Conservation (phyloP, 2,329 filamentous ascomycete species). For the Monilinia fructicola region DNA sequence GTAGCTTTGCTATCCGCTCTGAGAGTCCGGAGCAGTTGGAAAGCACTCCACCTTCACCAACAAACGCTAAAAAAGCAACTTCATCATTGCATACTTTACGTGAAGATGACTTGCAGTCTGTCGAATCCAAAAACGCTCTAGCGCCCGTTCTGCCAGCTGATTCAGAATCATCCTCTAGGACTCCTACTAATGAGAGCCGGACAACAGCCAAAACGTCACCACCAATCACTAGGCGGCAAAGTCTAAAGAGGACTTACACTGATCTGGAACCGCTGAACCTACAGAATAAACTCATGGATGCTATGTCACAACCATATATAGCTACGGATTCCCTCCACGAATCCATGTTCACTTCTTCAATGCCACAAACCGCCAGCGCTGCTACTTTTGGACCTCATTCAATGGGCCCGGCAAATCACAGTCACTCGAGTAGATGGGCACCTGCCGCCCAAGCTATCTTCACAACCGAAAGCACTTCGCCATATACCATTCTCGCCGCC, state of each 20-base stretch:
- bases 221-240: conserved; percentile 60
- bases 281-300: conserved; percentile 82
- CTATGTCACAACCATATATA: conserved; percentile 72
- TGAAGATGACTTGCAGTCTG: conserved; percentile 28
- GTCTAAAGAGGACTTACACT: conserved; percentile 83
- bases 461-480: conserved; percentile 84
- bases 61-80: conserved; percentile 28
- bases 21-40: conserved; percentile 50
- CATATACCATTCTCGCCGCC: conserved; percentile 94
- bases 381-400: conserved; percentile 41
- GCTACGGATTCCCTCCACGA: conserved; percentile 36
- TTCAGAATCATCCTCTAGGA: conserved; percentile 54
- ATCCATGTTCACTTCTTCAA: conserved; percentile 46
- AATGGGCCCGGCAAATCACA: conserved; percentile 66
- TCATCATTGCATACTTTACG: conserved; percentile 20
- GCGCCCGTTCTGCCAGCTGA: conserved; percentile 33
- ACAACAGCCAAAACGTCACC: conserved; percentile 54
- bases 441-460: conserved; percentile 95
- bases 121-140: conserved; percentile 28
- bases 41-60: conserved; percentile 34
- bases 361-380: conserved; percentile 41
- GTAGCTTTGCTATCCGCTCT: conserved; percentile 64
- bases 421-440: conserved; percentile 85
- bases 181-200: conserved; percentile 56
- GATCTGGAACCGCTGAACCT: conserved; percentile 73